These are phyloP conservation scores for Metschnikowia colocasiae DNA, from an alignment of 805 yeast species.

Conservation along the genomic window DNA sequence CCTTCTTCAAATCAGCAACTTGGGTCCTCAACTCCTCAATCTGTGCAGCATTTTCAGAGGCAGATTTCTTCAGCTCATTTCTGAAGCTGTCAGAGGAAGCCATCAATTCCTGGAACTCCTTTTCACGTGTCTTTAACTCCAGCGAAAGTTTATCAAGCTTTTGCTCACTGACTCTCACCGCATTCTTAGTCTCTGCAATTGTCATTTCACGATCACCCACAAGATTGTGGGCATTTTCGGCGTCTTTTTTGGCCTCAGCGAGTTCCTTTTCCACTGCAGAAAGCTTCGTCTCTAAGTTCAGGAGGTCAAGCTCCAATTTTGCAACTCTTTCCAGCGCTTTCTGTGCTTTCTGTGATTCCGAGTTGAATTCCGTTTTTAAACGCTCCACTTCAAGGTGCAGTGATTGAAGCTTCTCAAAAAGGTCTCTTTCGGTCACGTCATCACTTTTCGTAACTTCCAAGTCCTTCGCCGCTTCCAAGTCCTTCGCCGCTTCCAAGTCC, in stretches of 20 bases:
- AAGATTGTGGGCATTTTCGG: constrained; percentile 5
- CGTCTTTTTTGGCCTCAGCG: not conserved
- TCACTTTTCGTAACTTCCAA: not conserved
- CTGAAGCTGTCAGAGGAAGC: not conserved
- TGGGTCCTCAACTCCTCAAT: not conserved
- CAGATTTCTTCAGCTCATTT: not conserved
- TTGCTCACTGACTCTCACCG: not conserved
- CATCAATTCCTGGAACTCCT: not conserved
- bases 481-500: not conserved
- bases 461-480: not conserved
- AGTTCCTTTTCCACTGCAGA: not conserved
- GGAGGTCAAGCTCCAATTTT: not conserved
- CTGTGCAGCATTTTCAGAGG: not conserved
- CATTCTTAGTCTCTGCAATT: not conserved
- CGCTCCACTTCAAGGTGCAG: not conserved
- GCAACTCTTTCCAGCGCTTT: not conserved
- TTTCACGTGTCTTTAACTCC: not conserved
- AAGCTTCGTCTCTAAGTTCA: not conserved
- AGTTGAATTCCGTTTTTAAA: not conserved
- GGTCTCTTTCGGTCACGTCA: not conserved
- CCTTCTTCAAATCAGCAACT: not conserved
- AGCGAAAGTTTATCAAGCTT: not conserved
- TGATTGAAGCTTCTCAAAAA: not conserved
- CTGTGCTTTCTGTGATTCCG: not conserved
- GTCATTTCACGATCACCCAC: not conserved